These are phyloP conservation scores for Haberlea rhodopensis DNA, from an alignment of 257 asterid species.

Conservation along the genomic window DNA sequence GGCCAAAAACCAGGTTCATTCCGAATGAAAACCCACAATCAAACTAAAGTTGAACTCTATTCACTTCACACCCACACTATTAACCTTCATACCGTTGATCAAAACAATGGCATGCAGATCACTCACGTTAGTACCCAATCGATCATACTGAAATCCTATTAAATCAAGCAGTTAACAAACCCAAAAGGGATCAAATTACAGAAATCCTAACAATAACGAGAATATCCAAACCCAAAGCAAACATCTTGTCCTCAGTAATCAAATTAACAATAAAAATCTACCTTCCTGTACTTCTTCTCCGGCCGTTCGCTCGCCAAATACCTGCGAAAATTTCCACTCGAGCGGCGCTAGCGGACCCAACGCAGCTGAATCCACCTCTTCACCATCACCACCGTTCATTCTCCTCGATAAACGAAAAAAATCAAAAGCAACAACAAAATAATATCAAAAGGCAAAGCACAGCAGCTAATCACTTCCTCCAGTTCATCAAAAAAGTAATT, in stretches of 20 bases:
- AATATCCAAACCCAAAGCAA: conserved; percentile 42
- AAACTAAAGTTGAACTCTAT: background rate
- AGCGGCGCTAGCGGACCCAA: conserved; percentile 78
- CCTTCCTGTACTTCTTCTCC: conserved; percentile 99
- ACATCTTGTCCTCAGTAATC: conserved; percentile 25
- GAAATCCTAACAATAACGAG: conserved; percentile 43
- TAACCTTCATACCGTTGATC: background rate
- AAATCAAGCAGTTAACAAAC: conserved; percentile 30
- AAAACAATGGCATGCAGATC: conserved; percentile 40
- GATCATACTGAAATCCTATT: conserved; percentile 16
- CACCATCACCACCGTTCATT: conserved; percentile 80
- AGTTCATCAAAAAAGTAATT: conserved; percentile 44
- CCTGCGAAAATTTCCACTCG: conserved; percentile 98
- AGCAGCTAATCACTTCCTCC: conserved; percentile 27
- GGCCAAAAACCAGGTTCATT: background rate
- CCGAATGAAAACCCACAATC: background rate
- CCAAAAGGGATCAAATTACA: conserved; percentile 35
- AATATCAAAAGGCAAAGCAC: conserved; percentile 27
- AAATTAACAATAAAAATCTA: conserved; percentile 29
- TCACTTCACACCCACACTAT: background rate
- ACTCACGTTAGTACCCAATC: conserved; percentile 30
- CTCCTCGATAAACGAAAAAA: conserved; percentile 34
- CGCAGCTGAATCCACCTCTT: conserved; percentile 70
- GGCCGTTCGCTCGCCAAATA: conserved; percentile 92
- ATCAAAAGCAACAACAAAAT: conserved; percentile 25